Conservation (phyloP, 768 basidiomycete genomes). For the Rhodocollybia butyracea region DNA sequence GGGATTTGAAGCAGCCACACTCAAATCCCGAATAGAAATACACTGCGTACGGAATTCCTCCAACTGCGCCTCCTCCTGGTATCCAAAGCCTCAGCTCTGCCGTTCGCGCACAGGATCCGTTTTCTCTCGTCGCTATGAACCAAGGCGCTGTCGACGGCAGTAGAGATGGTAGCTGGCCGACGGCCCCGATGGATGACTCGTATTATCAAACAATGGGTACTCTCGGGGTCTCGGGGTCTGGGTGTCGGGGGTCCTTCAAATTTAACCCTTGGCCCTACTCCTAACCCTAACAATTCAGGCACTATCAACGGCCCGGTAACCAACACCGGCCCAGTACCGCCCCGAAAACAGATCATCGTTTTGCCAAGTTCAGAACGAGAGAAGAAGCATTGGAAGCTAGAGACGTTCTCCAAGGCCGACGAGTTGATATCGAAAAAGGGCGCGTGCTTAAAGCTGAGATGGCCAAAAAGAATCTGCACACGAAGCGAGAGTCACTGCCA, state of each 20-base stretch:
- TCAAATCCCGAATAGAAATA: conserved; percentile 96
- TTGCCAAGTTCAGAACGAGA: conserved; percentile 90
- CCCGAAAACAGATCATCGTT: conserved; percentile 95
- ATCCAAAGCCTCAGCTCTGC: conserved; percentile 15
- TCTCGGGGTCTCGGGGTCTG: neutral
- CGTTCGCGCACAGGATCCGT: conserved; percentile 55
- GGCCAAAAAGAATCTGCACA: conserved; percentile 99
- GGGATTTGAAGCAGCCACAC: conserved; percentile 95
- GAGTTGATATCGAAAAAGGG: conserved; percentile 91
- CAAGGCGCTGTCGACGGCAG: conserved; percentile 79
- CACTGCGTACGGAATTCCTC: conserved; percentile 59
- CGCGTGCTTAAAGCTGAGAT: conserved; percentile 96
- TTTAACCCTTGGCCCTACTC: conserved; percentile 7
- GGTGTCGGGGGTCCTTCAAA: conserved; percentile 1
- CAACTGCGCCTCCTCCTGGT: conserved; percentile 11
- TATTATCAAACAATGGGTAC: conserved; percentile 20
- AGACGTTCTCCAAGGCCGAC: conserved; percentile 83
- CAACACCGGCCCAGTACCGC: conserved; percentile 34
- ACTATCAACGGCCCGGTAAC: neutral
- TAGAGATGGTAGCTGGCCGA: conserved; percentile 73
- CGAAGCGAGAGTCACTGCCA: conserved; percentile 78
- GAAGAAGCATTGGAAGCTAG: conserved; percentile 85
- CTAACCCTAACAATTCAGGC: conserved; percentile 15
- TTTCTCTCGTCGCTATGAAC: conserved; percentile 79
- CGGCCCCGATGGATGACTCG: conserved; percentile 29